Evolutionary conservation across 2,329 filamentous ascomycete species (phyloP), one percentile per base, ranked within the genome.

Genomic region (Hirsutella minnesotensis): DNA sequence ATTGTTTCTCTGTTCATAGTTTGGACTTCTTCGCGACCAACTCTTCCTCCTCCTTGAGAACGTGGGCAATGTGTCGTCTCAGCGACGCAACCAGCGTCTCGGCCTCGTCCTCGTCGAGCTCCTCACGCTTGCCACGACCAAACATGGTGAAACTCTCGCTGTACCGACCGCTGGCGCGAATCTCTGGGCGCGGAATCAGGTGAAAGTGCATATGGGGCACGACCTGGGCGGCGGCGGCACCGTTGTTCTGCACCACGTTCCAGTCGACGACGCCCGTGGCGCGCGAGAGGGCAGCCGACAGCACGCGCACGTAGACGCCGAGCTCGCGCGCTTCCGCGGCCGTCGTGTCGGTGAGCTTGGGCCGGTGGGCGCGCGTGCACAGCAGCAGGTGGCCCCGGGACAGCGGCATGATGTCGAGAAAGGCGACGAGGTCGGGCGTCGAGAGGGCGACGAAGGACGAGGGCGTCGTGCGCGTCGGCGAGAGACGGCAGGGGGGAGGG

Each of bases 241-340:
- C 87, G 53, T 95, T 96, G 60, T 96, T 96, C 67, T 96, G 90
- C 43, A 96, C 86, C 24, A 96, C 79, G 62, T 98, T 98, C 83
- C 90, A 96, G 64, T 95, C 89, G 40, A 70, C 71, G 2, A 86
- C 76, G 9, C 81, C 83, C 3, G 81, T 85, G 1, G 79, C 77
- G 41, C 69, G 70, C 27, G 79, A 73, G 31, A 95, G 70, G 0
- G 85, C 84, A 18, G 76, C 68, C 16, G 83, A 85, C 3, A 95
- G 67, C 3, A 90, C 62, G 29, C 86, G 79, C 22, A 94, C 73
- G 67, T 72, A 76, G 46, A 61, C 59, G 53, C 85, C 79, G 43
- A 94, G 71, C 54, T 83, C 80, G 43, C 71, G 69, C 20, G 80
- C 76, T 58, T 88, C 83, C 38, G 59, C 58, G 1, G 74, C 64